These are phyloP conservation scores for Erythrophleum fordii DNA, from an alignment of 306 rosid species.

Conservation along the genomic window DNA sequence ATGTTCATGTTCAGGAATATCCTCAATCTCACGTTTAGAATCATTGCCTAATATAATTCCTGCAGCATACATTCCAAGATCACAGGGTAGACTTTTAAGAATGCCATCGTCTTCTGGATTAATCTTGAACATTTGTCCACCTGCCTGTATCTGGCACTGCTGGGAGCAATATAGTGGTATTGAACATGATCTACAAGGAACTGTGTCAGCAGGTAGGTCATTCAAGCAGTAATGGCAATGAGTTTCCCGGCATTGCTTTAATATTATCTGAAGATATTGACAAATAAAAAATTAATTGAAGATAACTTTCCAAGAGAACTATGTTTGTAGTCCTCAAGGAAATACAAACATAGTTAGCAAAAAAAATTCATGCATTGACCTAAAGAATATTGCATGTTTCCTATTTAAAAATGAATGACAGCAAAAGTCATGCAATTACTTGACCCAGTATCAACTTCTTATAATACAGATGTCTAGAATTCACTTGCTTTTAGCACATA, in stretches of 20 bases:
- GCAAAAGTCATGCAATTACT: slow-evolving; percentile 20
- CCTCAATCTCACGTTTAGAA: slow-evolving; percentile 49
- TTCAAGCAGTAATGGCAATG: slow-evolving; percentile 92
- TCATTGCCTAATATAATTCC: slow-evolving; percentile 48
- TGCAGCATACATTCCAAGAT: slow-evolving; percentile 56
- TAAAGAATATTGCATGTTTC: slow-evolving; percentile 12
- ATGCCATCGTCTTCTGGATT: slow-evolving; percentile 41
- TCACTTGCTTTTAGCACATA: slow-evolving; percentile 7
- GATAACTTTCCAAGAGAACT: slow-evolving; percentile 27
- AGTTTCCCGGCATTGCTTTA: slow-evolving; percentile 79
- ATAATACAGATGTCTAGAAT: slow-evolving; percentile 7
- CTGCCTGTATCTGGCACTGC: slow-evolving; percentile 69
- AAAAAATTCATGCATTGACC: background rate
- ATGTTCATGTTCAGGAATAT: slow-evolving; percentile 73
- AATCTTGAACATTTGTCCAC: slow-evolving; percentile 50
- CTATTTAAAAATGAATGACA: slow-evolving; percentile 14
- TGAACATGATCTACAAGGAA: slow-evolving; percentile 85
- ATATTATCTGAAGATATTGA: slow-evolving; percentile 57
- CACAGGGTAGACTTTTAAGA: slow-evolving; percentile 49
- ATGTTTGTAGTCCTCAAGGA: slow-evolving; percentile 5
- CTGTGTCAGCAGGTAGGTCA: slow-evolving; percentile 80
- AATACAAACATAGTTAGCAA: slow-evolving; percentile 4
- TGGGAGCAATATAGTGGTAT: slow-evolving; percentile 80
- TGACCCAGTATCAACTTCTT: slow-evolving; percentile 17
- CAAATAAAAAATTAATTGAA: background rate